Evolutionary conservation across 2,329 filamentous ascomycete species (phyloP), one percentile per base, ranked within the genome.

Genomic region (Fusarium coffeatum): DNA sequence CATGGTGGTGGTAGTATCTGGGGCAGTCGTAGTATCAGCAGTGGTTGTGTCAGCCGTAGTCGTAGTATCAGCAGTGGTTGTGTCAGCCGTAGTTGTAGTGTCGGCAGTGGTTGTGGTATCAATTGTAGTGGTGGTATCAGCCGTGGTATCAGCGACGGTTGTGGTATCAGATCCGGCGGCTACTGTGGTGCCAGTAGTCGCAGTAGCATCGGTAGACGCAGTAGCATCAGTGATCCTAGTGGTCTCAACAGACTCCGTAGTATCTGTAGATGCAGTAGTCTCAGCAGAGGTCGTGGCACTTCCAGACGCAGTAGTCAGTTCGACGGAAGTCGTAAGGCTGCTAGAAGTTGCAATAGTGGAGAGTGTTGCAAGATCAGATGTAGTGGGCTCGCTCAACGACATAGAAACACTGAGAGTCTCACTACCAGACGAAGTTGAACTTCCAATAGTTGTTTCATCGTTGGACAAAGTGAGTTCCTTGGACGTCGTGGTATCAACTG

Each of bases 391-490:
- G 16, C 34, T 16, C 4, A 42, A 37, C 0, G 41, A 28, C 5
- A 8, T 4, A 16, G 20, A 5, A 2, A 11, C 6, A 20, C 37
- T 18, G 0, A 13, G 6, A 18, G 27, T 42, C 16, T 37, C 57
- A n/a, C 41, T 62, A 1, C 25, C 16, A 0, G 41, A 55, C 2
- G 23, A 16, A 27, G 30, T 27, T 23, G 32, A 4, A 9, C 18
- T 8, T 42, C 6, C 41, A 25, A 20, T 27, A 8, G 9, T 13
- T 0, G 55, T 5, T 2, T 16, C 34, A 4, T 34, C 57, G 5
- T 8, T 10, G 2, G 18, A 20, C 0, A 10, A 25, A 3, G 27
- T 18, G 0, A 6, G 2, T 15, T 43, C 27, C 1, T n/a, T 12
- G 3, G 32, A 47, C 8, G 32, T 37, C 1, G n/a, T 13, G 0